Evolutionary conservation across 2,329 filamentous ascomycete genomes (phyloP).

Genomic region (Dactylellina drechsleri): DNA sequence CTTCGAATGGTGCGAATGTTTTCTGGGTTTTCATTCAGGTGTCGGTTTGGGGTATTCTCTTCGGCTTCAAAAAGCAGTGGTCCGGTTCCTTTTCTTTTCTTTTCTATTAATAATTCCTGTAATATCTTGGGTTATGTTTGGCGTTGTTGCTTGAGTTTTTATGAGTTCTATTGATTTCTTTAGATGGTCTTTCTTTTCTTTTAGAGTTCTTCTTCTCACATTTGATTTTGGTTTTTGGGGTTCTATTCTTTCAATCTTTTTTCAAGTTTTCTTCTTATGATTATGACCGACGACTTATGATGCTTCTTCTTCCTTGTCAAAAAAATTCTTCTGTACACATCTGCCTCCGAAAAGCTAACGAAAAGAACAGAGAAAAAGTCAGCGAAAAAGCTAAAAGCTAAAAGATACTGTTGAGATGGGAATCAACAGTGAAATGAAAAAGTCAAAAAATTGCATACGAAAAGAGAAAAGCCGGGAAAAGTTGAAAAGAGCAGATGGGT

Average conservation of each 20-base stretch:
- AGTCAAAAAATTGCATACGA: constrained; percentile 42
- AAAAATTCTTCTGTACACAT: constrained; percentile 19
- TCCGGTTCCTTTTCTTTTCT: constrained; percentile 2
- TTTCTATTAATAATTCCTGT: constrained; percentile 15
- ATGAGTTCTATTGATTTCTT: background rate
- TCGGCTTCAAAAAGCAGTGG: constrained; percentile 43
- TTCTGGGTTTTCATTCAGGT: constrained; percentile 25
- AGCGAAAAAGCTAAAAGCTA: constrained; percentile 18
- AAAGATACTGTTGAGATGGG: constrained; percentile 26
- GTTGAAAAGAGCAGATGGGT: constrained; percentile 29
- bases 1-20: constrained; percentile 6
- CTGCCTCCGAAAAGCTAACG: constrained; percentile 25
- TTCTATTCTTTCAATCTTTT: background rate
- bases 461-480: constrained; percentile 9
- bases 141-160: constrained; percentile 3
- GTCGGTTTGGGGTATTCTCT: constrained; percentile 37
- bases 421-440: constrained; percentile 4
- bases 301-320: constrained; percentile 8
- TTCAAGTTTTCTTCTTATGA: constrained; percentile 5
- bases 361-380: constrained; percentile 1
- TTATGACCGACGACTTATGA: constrained; percentile 12
- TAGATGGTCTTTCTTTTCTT: constrained; percentile 2
- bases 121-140: background rate
- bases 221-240: constrained; percentile 1
- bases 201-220: background rate